Base-by-base conservation (phyloP, 257 asterid species). In the Knoxia roxburghii region DNA sequence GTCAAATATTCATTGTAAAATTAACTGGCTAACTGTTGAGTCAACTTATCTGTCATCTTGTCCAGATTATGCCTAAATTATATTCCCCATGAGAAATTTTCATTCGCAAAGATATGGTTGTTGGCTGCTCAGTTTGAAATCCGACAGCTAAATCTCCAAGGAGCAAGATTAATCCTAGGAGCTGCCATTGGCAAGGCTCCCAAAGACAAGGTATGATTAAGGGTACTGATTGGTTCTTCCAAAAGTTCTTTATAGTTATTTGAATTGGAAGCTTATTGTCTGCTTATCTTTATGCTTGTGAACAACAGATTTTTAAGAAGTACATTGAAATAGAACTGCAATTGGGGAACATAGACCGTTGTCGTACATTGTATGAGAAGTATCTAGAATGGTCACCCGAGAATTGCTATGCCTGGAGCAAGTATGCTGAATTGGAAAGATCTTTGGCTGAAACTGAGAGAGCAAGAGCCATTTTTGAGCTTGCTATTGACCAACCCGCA, bases 341-440 rank as follows among this genome's bases (percentile, higher is more conserved):
- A 68, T 90, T 90, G 72, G 89, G 97, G 41, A 89, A 90, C 74
- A 84, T 85, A 53, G 97, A 93, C 70, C 85, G 97, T 10, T 93
- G 99, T 81, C 74, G 99, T 65, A 90, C 74, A 65, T 83, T 90
- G 4, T 93, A 90, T 74, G 92, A 88, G 71, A 88, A 88, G 79
- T 93, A 93, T 62, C 76, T 93, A 70, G 89, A 86, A 75, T 86
- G 95, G 97, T 79, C 96, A 41, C 96, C 95, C 14, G 99, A 93
- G 78, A 90, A 88, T 72, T 93, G 99, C 73, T 90, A 93, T 71
- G 99, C 97, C 0, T 93, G 99, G 99, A 85, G 84, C 83, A 93
- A 88, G 74, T 93, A 50, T 68, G 99, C 96, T 0, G 96, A 93
- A 80, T 39, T 93, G 82, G 99, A 93, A 77, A 85, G 84, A 73